phyloP scores from a whole-genome alignment of 257 asterid species.

The Thymus mandschuricus region DNA sequence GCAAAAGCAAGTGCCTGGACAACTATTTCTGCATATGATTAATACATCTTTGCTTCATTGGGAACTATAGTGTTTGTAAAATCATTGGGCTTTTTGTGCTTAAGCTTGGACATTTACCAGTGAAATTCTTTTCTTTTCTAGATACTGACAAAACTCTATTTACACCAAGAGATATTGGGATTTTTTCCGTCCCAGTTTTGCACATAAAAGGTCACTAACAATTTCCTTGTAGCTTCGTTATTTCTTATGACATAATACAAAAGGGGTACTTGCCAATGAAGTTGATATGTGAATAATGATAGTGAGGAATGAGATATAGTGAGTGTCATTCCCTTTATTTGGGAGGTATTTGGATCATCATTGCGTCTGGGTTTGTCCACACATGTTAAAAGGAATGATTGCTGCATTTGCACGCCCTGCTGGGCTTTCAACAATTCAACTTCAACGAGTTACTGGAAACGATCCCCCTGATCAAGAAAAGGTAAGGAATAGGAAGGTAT shows the following conservation, averaged over 20 bases:
- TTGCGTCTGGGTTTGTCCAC: neutral
- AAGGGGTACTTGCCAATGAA: neutral
- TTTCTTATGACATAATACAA: neutral
- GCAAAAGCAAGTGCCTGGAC: neutral
- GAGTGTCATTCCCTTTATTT: neutral
- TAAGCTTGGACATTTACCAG: conserved; percentile 18
- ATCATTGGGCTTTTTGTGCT: neutral
- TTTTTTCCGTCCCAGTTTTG: neutral
- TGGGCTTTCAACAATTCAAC: conserved; percentile 81
- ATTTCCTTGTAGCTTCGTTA: neutral
- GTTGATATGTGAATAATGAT: neutral
- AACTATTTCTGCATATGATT: neutral
- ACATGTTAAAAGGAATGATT: too few relatives aligned
- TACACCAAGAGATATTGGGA: conserved; percentile 1
- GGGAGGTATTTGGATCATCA: neutral
- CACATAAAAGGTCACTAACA: neutral
- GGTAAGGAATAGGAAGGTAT: conserved; percentile 74
- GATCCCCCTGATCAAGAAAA: conserved; percentile 56
- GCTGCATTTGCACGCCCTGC: conserved; percentile 56
- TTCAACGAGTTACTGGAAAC: conserved; percentile 87
- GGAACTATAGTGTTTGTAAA: conserved; percentile 1
- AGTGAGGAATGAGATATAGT: neutral
- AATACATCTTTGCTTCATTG: neutral
- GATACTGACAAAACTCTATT: conserved; percentile 1
- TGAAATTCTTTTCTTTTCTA: neutral